These are phyloP conservation scores for Malus sylvestris DNA, from an alignment of 306 rosid genomes.

Conservation along the genomic window DNA sequence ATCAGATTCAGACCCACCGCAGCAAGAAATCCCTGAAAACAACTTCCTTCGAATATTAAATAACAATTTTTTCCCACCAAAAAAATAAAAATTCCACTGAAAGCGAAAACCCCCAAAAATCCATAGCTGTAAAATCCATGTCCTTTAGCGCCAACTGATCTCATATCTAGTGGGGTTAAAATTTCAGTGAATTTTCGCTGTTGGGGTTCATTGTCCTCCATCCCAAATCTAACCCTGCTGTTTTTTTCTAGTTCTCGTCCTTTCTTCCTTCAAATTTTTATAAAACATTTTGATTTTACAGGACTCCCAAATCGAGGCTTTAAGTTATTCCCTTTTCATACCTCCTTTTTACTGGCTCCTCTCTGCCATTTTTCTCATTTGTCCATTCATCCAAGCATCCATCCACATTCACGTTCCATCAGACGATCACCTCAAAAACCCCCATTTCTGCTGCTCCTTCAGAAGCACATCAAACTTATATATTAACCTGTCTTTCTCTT, in stretches of 20 bases:
- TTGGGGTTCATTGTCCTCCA: constrained; percentile 34
- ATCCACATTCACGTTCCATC: constrained; percentile 31
- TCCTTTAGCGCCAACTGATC: constrained; percentile 27
- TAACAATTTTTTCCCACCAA: neutral
- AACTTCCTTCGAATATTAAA: neutral
- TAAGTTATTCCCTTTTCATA: constrained; percentile 38
- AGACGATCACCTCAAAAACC: constrained; percentile 37
- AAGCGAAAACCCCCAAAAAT: constrained; percentile 24
- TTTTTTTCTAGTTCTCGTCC: neutral
- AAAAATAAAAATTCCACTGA: neutral
- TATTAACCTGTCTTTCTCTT: constrained; percentile 20
- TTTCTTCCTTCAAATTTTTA: constrained; percentile 7
- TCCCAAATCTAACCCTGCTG: constrained; percentile 21
- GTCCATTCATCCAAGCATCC: constrained; percentile 57
- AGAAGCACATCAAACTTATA: neutral
- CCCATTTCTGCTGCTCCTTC: neutral
- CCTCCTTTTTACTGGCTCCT: constrained; percentile 25
- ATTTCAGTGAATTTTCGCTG: constrained; percentile 30
- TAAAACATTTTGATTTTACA: neutral
- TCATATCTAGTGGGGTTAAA: constrained; percentile 9
- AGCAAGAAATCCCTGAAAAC: constrained; percentile 6
- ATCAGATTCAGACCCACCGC: constrained; percentile 23
- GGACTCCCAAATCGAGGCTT: constrained; percentile 46
- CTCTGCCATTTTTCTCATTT: constrained; percentile 41
- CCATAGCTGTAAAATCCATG: constrained; percentile 53